Evolutionary conservation across 192 early-diverging fungal genomes (phyloP).

Genomic region (Backusella australiensis): DNA sequence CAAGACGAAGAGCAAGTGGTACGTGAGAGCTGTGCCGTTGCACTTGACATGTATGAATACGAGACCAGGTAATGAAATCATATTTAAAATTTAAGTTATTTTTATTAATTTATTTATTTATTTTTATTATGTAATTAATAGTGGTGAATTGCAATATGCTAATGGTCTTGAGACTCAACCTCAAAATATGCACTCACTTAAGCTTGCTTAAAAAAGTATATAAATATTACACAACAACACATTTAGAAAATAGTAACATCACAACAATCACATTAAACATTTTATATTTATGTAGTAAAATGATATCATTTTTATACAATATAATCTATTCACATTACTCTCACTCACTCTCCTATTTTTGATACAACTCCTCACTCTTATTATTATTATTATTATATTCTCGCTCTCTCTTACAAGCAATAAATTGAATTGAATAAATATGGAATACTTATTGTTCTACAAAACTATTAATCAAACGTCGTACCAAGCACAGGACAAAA

Average conservation of each 20-base stretch:
- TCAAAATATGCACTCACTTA: constrained; percentile 31
- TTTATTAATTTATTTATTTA: constrained; percentile 1
- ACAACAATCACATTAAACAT: not conserved
- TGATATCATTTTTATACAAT: too few relatives aligned
- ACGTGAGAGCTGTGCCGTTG: constrained; percentile 88
- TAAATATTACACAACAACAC: not conserved
- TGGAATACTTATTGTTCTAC: not conserved
- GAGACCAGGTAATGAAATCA: constrained; percentile 55
- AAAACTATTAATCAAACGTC: constrained; percentile 12
- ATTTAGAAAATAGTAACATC: not conserved
- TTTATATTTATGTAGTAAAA: not conserved
- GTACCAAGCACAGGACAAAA: constrained; percentile 7
- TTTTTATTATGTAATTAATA: constrained; percentile 14
- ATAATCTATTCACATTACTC: not conserved
- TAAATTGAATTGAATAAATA: constrained; percentile 10
- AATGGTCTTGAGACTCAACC: constrained; percentile 48
- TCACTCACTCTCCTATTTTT: not conserved
- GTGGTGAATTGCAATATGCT: constrained; percentile 86
- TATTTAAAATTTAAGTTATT: not conserved
- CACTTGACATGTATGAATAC: constrained; percentile 94
- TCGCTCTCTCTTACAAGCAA: not conserved
- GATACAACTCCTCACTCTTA: not conserved
- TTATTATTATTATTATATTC: not conserved
- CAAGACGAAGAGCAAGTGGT: constrained; percentile 82
- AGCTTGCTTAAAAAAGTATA: constrained; percentile 19